These are phyloP conservation scores for Rhynchospora breviuscula DNA, from an alignment of 176 grass and related monocot species.

Conservation along the genomic window DNA sequence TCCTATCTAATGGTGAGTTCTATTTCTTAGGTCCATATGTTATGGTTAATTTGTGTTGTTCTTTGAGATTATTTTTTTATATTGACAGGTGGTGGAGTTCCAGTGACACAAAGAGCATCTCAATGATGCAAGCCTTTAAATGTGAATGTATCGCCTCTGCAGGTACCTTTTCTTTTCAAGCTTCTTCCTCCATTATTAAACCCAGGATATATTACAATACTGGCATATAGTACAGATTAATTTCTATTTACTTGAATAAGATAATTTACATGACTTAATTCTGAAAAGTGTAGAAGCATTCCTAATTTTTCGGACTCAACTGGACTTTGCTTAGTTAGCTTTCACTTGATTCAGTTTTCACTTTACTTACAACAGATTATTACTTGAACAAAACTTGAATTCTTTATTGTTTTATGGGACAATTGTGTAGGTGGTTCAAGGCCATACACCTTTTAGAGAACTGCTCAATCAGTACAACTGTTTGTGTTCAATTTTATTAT, in stretches of 20 bases:
- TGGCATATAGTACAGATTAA: background rate
- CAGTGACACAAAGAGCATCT: slow-evolving; percentile 63
- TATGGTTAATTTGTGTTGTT: background rate
- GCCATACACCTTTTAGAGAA: slow-evolving; percentile 74
- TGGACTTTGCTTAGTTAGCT: background rate
- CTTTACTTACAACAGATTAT: background rate
- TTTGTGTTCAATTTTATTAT: background rate
- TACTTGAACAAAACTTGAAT: background rate
- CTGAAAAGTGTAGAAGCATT: background rate
- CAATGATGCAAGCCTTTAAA: slow-evolving; percentile 76
- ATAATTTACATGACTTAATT: background rate
- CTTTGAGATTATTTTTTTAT: slow-evolving; percentile 6
- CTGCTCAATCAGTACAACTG: slow-evolving; percentile 56
- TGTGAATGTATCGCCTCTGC: slow-evolving; percentile 63
- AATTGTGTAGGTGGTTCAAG: slow-evolving; percentile 67
- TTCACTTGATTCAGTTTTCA: too few species aligned
- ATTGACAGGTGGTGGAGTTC: slow-evolving; percentile 71
- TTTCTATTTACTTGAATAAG: background rate
- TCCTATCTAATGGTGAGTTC: slow-evolving; percentile 79
- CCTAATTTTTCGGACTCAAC: background rate
- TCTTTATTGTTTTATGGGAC: background rate
- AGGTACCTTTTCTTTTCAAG: slow-evolving; percentile 39
- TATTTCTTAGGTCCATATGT: background rate
- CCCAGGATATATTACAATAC: background rate
- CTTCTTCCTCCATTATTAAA: background rate